Conservation (phyloP, 2,329 filamentous ascomycete species). For the Cladosporium sp. region DNA sequence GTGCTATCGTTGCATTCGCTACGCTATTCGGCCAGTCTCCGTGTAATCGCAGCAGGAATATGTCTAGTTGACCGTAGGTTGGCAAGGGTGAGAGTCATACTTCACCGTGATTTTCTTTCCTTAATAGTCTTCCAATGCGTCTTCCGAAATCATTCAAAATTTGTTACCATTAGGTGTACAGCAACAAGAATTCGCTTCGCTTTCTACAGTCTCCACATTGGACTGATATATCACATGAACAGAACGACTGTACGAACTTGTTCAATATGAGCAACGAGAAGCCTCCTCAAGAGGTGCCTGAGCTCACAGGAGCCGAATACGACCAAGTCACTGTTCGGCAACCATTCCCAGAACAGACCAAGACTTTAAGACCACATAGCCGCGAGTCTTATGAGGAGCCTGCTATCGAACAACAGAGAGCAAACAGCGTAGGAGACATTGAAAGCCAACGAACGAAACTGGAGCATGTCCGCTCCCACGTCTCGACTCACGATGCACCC, state of each 20-base stretch:
- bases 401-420: background rate
- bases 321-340: constrained; percentile 6
- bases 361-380: background rate
- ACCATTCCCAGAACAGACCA: background rate
- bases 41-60: background rate
- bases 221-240: background rate
- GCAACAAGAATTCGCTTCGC: background rate
- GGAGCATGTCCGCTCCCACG: constrained; percentile 24
- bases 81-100: constrained; percentile 8
- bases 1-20: constrained; percentile 6
- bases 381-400: constrained; percentile 1
- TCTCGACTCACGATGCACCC: constrained; percentile 29
- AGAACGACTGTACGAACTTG: background rate
- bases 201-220: background rate
- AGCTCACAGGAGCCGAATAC: constrained; percentile 9
- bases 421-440: background rate
- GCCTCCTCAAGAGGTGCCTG: constrained; percentile 6
- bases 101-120: background rate
- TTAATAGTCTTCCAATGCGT: too few relatives aligned
- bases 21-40: background rate
- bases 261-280: constrained; percentile 10
- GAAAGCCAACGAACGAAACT: constrained; percentile 19
- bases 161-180: too few relatives aligned
- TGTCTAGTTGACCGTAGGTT: background rate
- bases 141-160: too few relatives aligned